phyloP scores from a whole-genome alignment of 306 rosid genomes.

The Vachellia pachyceras region DNA sequence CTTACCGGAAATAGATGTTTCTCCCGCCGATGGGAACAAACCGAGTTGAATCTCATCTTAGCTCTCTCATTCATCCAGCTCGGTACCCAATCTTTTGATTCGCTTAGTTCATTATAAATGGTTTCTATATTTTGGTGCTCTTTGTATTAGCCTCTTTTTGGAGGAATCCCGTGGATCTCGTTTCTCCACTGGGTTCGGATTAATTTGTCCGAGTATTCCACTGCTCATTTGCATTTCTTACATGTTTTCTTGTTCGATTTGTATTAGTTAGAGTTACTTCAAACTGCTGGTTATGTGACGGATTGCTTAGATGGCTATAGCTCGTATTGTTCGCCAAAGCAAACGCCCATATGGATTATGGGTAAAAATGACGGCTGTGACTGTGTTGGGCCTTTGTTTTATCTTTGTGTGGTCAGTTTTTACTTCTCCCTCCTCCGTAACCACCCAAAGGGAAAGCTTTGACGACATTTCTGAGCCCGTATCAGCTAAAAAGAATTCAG shows the following conservation, averaged over 20 bases:
- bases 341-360: conserved; percentile 83
- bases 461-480: conserved; percentile 79
- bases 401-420: conserved; percentile 82
- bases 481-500: conserved; percentile 41
- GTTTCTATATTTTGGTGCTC: neutral
- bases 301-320: conserved; percentile 61
- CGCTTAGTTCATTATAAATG: neutral
- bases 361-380: conserved; percentile 78
- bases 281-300: conserved; percentile 23
- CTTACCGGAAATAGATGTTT: conserved; percentile 21
- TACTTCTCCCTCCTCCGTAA: conserved; percentile 64
- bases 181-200: neutral
- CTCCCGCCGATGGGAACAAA: conserved; percentile 16
- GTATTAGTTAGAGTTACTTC: conserved; percentile 17
- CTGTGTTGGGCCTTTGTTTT: conserved; percentile 78
- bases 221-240: neutral
- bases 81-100: neutral
- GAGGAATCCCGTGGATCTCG: conserved; percentile 16
- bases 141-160: neutral
- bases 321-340: conserved; percentile 70
- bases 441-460: conserved; percentile 78
- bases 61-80: neutral
- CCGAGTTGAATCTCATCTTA: conserved; percentile 9
- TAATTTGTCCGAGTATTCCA: neutral
- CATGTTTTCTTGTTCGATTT: neutral